Evolutionary conservation across 2,329 filamentous ascomycete species (phyloP), one percentile per base, ranked within the genome.

Genomic region (Neospermospora avenae): DNA sequence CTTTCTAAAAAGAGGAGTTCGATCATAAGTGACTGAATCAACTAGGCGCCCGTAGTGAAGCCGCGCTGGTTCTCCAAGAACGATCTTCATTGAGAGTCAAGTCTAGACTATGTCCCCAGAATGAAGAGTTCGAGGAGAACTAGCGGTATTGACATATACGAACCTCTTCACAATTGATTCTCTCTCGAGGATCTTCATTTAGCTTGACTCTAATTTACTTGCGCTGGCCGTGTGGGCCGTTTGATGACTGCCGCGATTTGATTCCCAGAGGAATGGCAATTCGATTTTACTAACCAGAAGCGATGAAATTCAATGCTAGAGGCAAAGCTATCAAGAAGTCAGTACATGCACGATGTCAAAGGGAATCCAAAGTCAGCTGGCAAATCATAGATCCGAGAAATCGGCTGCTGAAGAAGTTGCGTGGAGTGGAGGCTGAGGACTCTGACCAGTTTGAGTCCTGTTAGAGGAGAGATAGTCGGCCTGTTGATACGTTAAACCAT

Each of bases 1-100:
- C 37, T 8, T 39, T 13, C 39, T 10, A 31, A 7, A 20, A 48
- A 25, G 16, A 24, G 39, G 74, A 81, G 84, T 79, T 85, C 80
- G 82, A 86, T 83, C 75, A 67, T 51, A 64, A 66, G 68, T 65
- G 62, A 59, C 73, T 75, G 75, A 73, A 74, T 80, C 77, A 76
- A 86, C 77, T 91, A 81, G 69, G 89, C 89, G 87, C 89, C 89
- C 89, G 89, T 90, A 92, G 89, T 92, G 89, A 91, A 81, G 79
- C 79, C 78, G 76, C 77, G 73, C 77, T 63, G 52, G 41, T 45
- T 49, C 57, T 60, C 51, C 58, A 53, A 37, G 34, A 45, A 54
- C 52, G 35, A 49, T 59, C 55, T 24, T 55, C 46, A 35, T 39
- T 22, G 22, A 42, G 18, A 48, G 25, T 42, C 45, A 52, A 28